These are phyloP conservation scores for Corchorus olitorius DNA, from an alignment of 345 rosid genomes.

Conservation along the genomic window DNA sequence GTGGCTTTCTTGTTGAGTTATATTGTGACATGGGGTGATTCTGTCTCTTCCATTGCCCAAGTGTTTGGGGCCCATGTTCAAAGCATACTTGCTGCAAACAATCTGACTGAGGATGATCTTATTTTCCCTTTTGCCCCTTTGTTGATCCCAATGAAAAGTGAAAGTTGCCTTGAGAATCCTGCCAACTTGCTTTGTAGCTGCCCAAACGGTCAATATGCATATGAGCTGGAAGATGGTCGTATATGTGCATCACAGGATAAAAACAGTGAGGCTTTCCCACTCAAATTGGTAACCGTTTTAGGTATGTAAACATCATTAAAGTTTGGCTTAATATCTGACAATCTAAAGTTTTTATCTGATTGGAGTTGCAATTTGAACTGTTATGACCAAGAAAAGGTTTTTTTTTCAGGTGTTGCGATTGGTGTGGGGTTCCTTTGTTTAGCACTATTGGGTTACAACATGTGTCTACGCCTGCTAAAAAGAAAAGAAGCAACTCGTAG, in stretches of 20 bases:
- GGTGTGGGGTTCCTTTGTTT: constrained; percentile 23
- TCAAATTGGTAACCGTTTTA: constrained; percentile 18
- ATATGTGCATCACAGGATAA: neutral
- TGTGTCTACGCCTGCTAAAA: constrained; percentile 16
- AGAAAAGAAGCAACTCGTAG: constrained; percentile 6
- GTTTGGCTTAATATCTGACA: no score
- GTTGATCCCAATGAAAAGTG: constrained; percentile 30
- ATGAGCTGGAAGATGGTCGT: constrained; percentile 1
- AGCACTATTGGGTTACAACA: constrained; percentile 9
- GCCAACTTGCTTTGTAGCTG: constrained; percentile 24
- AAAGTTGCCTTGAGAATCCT: constrained; percentile 23
- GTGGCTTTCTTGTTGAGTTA: constrained; percentile 28
- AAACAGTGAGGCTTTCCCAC: neutral
- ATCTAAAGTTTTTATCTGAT: no score
- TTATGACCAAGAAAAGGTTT: no score
- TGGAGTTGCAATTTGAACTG: no score
- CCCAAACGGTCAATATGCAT: constrained; percentile 19
- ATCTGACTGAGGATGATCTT: neutral
- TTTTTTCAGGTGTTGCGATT: constrained; percentile 18
- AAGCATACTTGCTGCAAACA: constrained; percentile 28
- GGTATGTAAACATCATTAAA: constrained; percentile 1
- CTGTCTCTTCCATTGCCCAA: neutral
- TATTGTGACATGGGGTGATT: constrained; percentile 22
- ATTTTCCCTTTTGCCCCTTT: constrained; percentile 32
- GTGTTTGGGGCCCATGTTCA: constrained; percentile 1